A percentile compares a stretch with the other conserved stretches of the same genome.
phyloP scores from a whole-genome alignment of 352 stramenopile species.

The Globisporangium camurandrum region DNA sequence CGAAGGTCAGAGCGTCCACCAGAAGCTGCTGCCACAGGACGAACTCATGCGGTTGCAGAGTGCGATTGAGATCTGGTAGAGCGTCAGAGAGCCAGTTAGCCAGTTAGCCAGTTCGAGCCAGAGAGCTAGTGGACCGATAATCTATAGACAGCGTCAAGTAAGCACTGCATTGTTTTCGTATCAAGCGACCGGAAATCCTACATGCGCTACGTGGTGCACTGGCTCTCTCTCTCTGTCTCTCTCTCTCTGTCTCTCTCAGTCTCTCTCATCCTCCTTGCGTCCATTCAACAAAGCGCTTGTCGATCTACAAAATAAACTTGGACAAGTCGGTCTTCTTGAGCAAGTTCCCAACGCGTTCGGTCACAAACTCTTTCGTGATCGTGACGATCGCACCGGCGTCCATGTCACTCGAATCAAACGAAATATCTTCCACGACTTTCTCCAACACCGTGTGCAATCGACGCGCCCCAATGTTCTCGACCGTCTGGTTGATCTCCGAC shows the following conservation, averaged over 20 bases:
- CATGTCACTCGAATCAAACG: slow-evolving; percentile 96
- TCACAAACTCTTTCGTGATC: slow-evolving; percentile 93
- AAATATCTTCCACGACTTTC: slow-evolving; percentile 98
- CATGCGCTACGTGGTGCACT: too few relatives aligned
- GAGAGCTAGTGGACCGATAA: neutral
- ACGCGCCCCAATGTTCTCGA: slow-evolving; percentile 98
- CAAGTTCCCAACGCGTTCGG: slow-evolving; percentile 90
- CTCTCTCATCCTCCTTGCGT: too few relatives aligned
- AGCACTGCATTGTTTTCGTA: too few relatives aligned
- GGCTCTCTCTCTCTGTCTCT: neutral
- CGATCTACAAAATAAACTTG: slow-evolving; percentile 97
- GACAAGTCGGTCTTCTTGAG: slow-evolving; percentile 95
- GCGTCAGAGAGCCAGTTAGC: neutral
- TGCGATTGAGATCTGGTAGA: slow-evolving; percentile 75
- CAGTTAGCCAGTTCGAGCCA: neutral
- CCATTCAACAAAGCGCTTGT: too few relatives aligned
- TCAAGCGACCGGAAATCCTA: too few relatives aligned
- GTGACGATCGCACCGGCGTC: slow-evolving; percentile 66
- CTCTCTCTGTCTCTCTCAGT: too few relatives aligned
- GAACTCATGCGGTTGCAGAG: slow-evolving; percentile 70
- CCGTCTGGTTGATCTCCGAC: slow-evolving; percentile 92
- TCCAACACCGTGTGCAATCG: slow-evolving; percentile 97
- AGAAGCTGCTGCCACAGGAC: slow-evolving; percentile 49
- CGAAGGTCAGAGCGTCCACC: slow-evolving; percentile 27
- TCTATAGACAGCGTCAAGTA: neutral